Evolutionary conservation across 768 basidiomycete genomes (phyloP).

Genomic region (Pleurotus platypus): DNA sequence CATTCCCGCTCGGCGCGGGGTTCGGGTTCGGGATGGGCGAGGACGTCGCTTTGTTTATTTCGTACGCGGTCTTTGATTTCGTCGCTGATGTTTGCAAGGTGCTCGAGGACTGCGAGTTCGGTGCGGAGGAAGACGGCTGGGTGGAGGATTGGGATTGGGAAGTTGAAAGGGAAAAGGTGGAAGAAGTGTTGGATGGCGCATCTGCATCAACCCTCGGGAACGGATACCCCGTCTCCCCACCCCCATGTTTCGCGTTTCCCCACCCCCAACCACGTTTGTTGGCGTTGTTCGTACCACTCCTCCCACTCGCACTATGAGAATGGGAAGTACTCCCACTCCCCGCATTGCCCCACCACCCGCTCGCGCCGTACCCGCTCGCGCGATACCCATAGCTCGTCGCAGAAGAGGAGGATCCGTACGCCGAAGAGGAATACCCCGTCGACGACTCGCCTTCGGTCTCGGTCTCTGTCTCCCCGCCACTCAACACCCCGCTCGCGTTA

Average conservation of each 20-base stretch:
- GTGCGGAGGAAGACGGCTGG: no score
- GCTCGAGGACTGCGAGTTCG: no score
- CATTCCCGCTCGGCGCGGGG: slow-evolving; percentile 22
- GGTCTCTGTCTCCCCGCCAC: slow-evolving; percentile 35
- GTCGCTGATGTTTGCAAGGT: neutral
- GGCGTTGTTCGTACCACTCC: no score
- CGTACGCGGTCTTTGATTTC: neutral
- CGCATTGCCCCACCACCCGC: no score
- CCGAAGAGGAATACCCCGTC: neutral
- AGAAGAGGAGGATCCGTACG: no score
- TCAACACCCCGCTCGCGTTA: slow-evolving; percentile 32
- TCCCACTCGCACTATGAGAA: no score
- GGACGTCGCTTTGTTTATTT: neutral
- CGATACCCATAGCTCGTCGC: no score
- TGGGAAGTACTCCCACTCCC: no score
- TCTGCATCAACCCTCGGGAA: slow-evolving; percentile 14
- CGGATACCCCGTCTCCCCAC: slow-evolving; percentile 8
- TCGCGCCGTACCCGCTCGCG: no score
- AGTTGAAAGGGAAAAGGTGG: slow-evolving; percentile 17
- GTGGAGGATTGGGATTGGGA: no score
- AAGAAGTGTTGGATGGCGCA: slow-evolving; percentile 11
- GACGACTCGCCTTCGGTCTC: slow-evolving; percentile 37
- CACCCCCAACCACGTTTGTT: neutral
- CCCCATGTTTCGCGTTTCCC: neutral
- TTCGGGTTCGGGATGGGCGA: slow-evolving; percentile 27